Base-by-base conservation (phyloP, 306 rosid species). In the Glycine soja region DNA sequence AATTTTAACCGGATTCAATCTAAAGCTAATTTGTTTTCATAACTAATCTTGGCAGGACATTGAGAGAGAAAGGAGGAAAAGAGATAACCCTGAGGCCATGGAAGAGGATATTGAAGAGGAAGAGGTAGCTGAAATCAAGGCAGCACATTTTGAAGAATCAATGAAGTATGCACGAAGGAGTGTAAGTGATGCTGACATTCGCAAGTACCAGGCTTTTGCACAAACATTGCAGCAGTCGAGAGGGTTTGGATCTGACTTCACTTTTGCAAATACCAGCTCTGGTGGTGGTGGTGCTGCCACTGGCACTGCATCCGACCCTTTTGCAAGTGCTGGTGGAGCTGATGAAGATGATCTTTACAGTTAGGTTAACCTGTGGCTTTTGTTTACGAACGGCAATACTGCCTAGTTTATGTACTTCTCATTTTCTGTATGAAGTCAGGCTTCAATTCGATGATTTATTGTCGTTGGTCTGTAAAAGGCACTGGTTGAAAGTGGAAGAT, bases 191-290 rank as follows among this genome's bases (percentile, higher is more conserved):
- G 98, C 98, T 0, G 99, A 95, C 84, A 95, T 95, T 75, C 99
- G 99, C 83, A 95, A 95, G 76, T 95, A 95, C 87, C 98, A 95
- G 85, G 93, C 98, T 8, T 95, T 95, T 75, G 99, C 99, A 1
- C 99, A 93, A 73, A 95, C 99, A 63, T 85, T 95, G 85, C 99
- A 95, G 96, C 99, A 95, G 85, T 95, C 99, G 0, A 91, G 99
- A 89, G 99, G 99, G 38, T 91, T 95, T 75, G 99, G 99, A 72
- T 53, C 88, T 0, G 98, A 95, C 78, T 95, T 95, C 79, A 88
- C 96, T 91, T 95, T 95, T 69, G 86, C 97, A 1, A 97, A 95
- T 48, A 65, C 69, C 6, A 42, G 52, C 74, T 8, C 87, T 32
- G 84, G 85, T 11, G 86, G 79, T 12, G 80, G 53, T 11, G 86